Conservation (phyloP, 257 asterid genomes). For the Nyctanthes arbortristis region DNA sequence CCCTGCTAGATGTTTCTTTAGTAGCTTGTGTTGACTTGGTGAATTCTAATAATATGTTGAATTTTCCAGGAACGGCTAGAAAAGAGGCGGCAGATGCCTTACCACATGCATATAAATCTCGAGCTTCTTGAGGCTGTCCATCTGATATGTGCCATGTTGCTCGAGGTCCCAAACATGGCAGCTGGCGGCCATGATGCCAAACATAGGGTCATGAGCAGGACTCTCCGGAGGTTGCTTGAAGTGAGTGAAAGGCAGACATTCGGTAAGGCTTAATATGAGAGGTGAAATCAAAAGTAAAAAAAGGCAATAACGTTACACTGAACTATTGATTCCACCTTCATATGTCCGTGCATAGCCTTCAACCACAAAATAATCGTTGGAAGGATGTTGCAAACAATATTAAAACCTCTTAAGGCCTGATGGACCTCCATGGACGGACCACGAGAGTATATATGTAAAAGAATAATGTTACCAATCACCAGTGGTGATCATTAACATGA, state of each 20-base stretch:
- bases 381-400: no score
- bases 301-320: no score
- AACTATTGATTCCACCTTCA: no score
- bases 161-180: constrained; percentile 98
- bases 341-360: no score
- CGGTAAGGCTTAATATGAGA: no score
- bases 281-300: no score
- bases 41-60: constrained; percentile 1
- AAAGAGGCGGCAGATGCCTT: constrained; percentile 98
- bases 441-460: no score
- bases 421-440: no score
- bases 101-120: constrained; percentile 96
- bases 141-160: constrained; percentile 87
- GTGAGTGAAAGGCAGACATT: constrained; percentile 82
- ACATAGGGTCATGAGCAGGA: constrained; percentile 83
- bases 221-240: constrained; percentile 75
- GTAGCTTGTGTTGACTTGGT: neutral
- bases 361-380: no score
- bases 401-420: no score
- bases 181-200: constrained; percentile 79
- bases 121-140: constrained; percentile 98
- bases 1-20: neutral
- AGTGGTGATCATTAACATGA: no score
- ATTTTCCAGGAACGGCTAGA: constrained; percentile 77
- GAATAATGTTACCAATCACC: no score